Percentiles rank a stretch among this genome's conserved stretches.
Conservation (phyloP, 495 filamentous ascomycete species). For the Penicillium chermesinum region DNA sequence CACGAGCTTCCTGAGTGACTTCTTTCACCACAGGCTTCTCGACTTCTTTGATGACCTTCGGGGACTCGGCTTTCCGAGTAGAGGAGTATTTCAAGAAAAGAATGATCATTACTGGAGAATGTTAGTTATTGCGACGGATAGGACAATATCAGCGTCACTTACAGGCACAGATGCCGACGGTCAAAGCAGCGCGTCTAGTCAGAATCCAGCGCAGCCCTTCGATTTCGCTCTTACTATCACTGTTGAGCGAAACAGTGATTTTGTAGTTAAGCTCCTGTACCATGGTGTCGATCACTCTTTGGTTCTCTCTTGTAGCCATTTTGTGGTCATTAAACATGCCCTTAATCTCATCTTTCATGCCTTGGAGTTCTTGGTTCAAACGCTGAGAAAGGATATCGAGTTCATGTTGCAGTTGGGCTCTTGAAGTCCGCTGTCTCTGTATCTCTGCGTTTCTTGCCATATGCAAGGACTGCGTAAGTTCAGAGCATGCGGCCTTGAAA, state of each 20-base stretch:
- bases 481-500: constrained; percentile 89
- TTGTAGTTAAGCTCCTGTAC: constrained; percentile 93
- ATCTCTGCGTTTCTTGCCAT: constrained; percentile 45
- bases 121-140: constrained; percentile 19
- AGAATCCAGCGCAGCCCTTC: constrained; percentile 88
- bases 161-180: constrained; percentile 53
- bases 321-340: constrained; percentile 95
- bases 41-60: constrained; percentile 31
- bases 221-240: constrained; percentile 82
- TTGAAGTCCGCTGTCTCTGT: constrained; percentile 69
- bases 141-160: constrained; percentile 9
- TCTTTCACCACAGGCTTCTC: constrained; percentile 33
- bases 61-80: constrained; percentile 26
- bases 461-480: constrained; percentile 78
- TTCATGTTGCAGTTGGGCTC: constrained; percentile 83
- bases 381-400: constrained; percentile 84
- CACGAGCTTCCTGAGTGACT: constrained; percentile 18
- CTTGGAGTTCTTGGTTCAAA: constrained; percentile 71
- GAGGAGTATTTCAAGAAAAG: constrained; percentile 43
- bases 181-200: constrained; percentile 77
- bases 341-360: constrained; percentile 83
- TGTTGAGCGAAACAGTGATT: constrained; percentile 79
- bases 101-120: constrained; percentile 40
- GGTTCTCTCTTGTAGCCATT: constrained; percentile 83
- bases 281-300: constrained; percentile 72